phyloP scores from a whole-genome alignment of 805 yeast species.

The Ogataea chonburiensis region DNA sequence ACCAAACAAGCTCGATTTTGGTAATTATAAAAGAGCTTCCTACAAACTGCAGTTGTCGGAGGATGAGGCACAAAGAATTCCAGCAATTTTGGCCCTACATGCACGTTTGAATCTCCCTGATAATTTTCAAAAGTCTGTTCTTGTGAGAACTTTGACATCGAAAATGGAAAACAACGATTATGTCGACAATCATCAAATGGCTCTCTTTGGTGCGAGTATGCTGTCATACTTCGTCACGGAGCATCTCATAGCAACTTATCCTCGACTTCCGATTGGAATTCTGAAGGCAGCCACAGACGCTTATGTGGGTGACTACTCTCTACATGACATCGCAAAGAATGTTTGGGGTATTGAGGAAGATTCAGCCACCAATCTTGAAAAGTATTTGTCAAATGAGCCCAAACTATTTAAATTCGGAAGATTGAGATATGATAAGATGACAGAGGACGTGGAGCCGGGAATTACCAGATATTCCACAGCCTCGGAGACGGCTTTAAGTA shows the following conservation, averaged over 20 bases:
- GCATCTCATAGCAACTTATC: conserved; percentile 70
- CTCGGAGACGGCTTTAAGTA: conserved; percentile 23
- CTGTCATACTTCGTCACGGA: conserved; percentile 75
- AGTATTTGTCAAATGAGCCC: conserved; percentile 67
- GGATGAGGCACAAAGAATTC: conserved; percentile 55
- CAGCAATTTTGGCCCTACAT: conserved; percentile 77
- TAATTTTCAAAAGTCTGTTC: conserved; percentile 55
- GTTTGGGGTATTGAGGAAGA: conserved; percentile 91
- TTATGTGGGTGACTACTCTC: conserved; percentile 64
- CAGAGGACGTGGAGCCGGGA: conserved; percentile 52
- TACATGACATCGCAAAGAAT: conserved; percentile 61
- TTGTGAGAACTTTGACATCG: conserved; percentile 81
- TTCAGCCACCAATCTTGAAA: conserved; percentile 56
- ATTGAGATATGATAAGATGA: conserved; percentile 45
- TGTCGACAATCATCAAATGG: conserved; percentile 75
- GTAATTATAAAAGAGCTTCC: conserved; percentile 31
- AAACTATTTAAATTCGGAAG: conserved; percentile 68
- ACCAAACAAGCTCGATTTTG: conserved; percentile 31
- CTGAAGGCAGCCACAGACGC: conserved; percentile 75
- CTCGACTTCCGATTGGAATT: conserved; percentile 83
- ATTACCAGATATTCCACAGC: conserved; percentile 42
- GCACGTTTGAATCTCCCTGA: conserved; percentile 67
- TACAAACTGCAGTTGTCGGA: conserved; percentile 39
- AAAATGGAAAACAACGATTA: conserved; percentile 38
- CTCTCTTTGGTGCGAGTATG: conserved; percentile 78